A percentile compares a stretch with the other conserved stretches of the same genome.
These are phyloP conservation scores for Xylaria sp. DNA, from an alignment of 2,329 filamentous ascomycete species.

Conservation along the genomic window DNA sequence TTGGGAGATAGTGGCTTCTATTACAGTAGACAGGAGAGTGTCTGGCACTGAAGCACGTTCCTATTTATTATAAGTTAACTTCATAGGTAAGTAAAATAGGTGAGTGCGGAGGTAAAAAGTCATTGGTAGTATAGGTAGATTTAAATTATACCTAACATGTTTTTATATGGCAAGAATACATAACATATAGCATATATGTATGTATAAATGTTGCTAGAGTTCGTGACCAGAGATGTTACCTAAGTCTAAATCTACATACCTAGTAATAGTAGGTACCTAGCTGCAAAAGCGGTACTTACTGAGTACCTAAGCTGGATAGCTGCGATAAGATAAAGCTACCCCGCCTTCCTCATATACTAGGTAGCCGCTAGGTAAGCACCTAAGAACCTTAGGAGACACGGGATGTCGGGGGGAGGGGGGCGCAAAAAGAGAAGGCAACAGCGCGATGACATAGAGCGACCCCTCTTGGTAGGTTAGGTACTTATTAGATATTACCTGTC, in stretches of 20 bases:
- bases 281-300: too few relatives aligned
- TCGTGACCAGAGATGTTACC: too few relatives aligned
- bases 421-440: slow-evolving; percentile 40
- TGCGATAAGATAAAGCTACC: slow-evolving; percentile 52
- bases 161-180: too few relatives aligned
- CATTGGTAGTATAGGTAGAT: too few relatives aligned
- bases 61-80: neutral
- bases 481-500: neutral
- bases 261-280: too few relatives aligned
- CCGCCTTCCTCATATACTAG: slow-evolving; percentile 37
- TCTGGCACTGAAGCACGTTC: neutral
- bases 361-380: neutral
- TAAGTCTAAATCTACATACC: too few relatives aligned
- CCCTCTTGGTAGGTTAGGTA: neutral
- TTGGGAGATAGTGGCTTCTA: neutral
- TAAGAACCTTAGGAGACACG: neutral
- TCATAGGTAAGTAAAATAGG: neutral
- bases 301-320: too few relatives aligned
- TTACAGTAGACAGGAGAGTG: neutral
- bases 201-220: neutral
- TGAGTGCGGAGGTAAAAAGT: neutral
- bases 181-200: neutral
- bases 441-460: slow-evolving; percentile 45
- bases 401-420: slow-evolving; percentile 6
- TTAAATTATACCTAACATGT: too few relatives aligned